Conservation (phyloP, 164 flowering plant species). For the Platanus orientalis region DNA sequence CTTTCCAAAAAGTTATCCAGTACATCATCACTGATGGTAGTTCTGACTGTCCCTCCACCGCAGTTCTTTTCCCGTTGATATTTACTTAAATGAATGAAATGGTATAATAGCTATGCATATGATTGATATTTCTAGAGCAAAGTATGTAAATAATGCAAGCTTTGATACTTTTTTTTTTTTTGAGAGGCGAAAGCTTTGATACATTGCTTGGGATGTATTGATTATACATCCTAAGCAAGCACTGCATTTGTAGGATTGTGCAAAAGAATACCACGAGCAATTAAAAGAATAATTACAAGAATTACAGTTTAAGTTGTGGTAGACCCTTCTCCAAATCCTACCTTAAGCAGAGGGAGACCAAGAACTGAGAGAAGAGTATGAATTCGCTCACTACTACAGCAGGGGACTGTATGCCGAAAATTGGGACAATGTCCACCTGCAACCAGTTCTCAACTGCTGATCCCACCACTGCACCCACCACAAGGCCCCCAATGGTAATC, state of each 20-base stretch:
- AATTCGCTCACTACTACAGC: constrained; percentile 81
- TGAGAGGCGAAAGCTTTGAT: constrained; percentile 21
- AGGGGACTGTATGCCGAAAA: constrained; percentile 78
- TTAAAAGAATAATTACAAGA: constrained; percentile 15
- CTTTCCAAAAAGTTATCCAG: too few species aligned
- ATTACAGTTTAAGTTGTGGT: constrained; percentile 5
- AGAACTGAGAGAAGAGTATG: constrained; percentile 71
- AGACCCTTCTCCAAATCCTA: constrained; percentile 28
- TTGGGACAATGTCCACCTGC: constrained; percentile 93
- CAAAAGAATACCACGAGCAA: constrained; percentile 23
- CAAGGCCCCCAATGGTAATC: constrained; percentile 83
- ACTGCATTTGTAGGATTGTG: constrained; percentile 25
- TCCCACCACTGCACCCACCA: constrained; percentile 88
- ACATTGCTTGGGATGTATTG: too few species aligned
- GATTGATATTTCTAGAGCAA: constrained; percentile 12
- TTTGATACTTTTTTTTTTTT: constrained; percentile 17
- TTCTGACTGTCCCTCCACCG: too few species aligned
- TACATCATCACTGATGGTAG: too few species aligned
- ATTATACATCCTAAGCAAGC: constrained; percentile 24
- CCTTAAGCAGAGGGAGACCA: constrained; percentile 76
- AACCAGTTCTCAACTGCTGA: constrained; percentile 88
- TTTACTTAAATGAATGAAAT: background rate
- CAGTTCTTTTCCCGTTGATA: too few species aligned
- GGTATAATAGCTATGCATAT: background rate
- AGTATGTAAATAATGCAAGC: constrained; percentile 7